phyloP scores from a whole-genome alignment of 2,329 filamentous ascomycete species.

The Cladosporium sp. region DNA sequence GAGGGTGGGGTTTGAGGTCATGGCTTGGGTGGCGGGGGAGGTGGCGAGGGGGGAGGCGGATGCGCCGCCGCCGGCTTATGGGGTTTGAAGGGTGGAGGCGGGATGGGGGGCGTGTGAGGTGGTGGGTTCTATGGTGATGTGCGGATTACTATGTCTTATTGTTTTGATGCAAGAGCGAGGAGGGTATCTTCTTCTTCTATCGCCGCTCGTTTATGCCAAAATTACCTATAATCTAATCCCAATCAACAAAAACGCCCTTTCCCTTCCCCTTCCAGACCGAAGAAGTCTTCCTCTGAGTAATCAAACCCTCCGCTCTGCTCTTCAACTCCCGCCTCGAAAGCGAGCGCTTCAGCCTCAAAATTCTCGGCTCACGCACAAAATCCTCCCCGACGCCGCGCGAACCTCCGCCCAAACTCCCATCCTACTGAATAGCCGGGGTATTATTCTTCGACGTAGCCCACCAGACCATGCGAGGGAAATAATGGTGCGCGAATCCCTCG shows the following conservation, averaged over 20 bases:
- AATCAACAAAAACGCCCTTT: background rate
- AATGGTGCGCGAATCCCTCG: constrained; percentile 74
- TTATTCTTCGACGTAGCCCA: constrained; percentile 17
- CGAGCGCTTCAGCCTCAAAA: background rate
- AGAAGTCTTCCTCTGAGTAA: background rate
- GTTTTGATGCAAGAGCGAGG: background rate
- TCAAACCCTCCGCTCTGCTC: background rate
- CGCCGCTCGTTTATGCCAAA: background rate
- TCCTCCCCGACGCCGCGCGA: background rate
- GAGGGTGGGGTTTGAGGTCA: constrained; percentile 22
- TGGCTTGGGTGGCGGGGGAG: too few species aligned
- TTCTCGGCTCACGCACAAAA: background rate
- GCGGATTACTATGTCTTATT: too few species aligned
- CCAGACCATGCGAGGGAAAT: constrained; percentile 65
- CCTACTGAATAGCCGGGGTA: background rate
- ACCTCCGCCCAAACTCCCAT: background rate
- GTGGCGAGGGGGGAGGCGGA: too few species aligned
- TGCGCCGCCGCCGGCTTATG: too few species aligned
- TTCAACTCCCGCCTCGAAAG: background rate
- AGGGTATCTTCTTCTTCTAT: constrained; percentile 2
- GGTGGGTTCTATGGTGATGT: too few species aligned
- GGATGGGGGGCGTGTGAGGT: too few species aligned
- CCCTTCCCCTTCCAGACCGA: constrained; percentile 1
- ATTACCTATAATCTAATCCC: background rate
- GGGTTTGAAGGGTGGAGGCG: too few species aligned